phyloP scores from a whole-genome alignment of 495 filamentous ascomycete species.

The Penicillium flavigenum region DNA sequence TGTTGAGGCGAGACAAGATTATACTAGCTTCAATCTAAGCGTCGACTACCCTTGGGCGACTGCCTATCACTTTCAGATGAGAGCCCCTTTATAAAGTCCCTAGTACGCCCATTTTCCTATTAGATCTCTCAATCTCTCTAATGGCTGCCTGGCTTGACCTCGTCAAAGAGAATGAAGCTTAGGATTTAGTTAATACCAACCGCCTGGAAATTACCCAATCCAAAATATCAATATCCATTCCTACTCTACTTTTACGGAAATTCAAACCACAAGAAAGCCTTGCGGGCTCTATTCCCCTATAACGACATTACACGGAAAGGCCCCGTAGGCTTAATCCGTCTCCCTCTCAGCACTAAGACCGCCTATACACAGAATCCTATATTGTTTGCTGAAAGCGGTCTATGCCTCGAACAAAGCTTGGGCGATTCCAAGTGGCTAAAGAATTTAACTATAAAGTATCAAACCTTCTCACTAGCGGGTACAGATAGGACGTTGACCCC shows the following conservation, averaged over 20 bases:
- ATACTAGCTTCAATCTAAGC: no score
- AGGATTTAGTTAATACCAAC: conserved; percentile 1
- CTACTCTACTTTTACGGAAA: conserved; percentile 8
- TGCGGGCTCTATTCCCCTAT: background rate
- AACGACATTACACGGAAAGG: conserved; percentile 8
- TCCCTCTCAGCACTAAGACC: no score
- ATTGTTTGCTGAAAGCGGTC: conserved; percentile 15
- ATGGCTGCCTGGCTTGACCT: conserved; percentile 9
- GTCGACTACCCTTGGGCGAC: no score
- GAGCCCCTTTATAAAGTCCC: no score
- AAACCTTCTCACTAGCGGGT: background rate
- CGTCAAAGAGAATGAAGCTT: background rate
- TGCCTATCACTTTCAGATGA: no score
- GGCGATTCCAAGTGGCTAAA: background rate
- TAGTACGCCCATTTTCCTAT: no score
- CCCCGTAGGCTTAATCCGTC: background rate
- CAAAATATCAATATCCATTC: background rate
- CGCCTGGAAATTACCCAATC: background rate
- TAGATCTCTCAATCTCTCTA: background rate
- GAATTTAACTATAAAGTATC: no score
- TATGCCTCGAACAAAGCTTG: background rate
- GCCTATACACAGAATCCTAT: conserved; percentile 6
- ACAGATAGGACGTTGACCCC: background rate
- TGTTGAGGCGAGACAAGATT: no score
- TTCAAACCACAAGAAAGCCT: conserved; percentile 1